Evolutionary conservation across 2,329 filamentous ascomycete species (phyloP).

Genomic region (Bipolaris bicolor): DNA sequence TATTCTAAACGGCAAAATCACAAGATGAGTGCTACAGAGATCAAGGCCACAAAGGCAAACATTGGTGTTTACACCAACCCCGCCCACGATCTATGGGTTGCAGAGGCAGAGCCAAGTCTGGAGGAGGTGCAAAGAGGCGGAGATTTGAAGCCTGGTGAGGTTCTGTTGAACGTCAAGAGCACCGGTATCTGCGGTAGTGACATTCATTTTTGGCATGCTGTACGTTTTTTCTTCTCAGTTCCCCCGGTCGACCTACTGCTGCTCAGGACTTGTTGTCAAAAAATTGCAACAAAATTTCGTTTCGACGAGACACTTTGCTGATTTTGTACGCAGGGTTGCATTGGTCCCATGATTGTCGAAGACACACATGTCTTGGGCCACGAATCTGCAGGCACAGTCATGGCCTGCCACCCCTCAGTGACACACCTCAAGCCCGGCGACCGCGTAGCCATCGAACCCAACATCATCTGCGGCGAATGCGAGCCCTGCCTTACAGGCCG

Average conservation of each 20-base stretch:
- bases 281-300: background rate
- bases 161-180: slow-evolving; percentile 87
- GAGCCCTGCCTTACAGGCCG: slow-evolving; percentile 89
- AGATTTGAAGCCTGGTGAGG: slow-evolving; percentile 78
- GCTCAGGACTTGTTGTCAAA: background rate
- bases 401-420: slow-evolving; percentile 83
- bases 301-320: background rate
- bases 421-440: slow-evolving; percentile 80
- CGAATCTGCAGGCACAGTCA: slow-evolving; percentile 83
- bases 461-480: slow-evolving; percentile 89
- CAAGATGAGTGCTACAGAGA: slow-evolving; percentile 35
- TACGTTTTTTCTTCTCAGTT: slow-evolving; percentile 25
- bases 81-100: slow-evolving; percentile 88
- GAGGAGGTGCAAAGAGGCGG: slow-evolving; percentile 74
- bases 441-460: slow-evolving; percentile 91
- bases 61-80: slow-evolving; percentile 97
- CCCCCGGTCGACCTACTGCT: background rate
- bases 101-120: slow-evolving; percentile 74
- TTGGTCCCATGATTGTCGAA: slow-evolving; percentile 92
- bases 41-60: slow-evolving; percentile 74
- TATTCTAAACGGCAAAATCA: background rate
- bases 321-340: slow-evolving; percentile 64
- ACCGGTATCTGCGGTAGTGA: slow-evolving; percentile 97
- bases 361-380: slow-evolving; percentile 92
- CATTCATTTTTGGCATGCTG: slow-evolving; percentile 96